Conservation (phyloP, 2,329 filamentous ascomycete genomes). For the Monosporascus cannonballus region DNA sequence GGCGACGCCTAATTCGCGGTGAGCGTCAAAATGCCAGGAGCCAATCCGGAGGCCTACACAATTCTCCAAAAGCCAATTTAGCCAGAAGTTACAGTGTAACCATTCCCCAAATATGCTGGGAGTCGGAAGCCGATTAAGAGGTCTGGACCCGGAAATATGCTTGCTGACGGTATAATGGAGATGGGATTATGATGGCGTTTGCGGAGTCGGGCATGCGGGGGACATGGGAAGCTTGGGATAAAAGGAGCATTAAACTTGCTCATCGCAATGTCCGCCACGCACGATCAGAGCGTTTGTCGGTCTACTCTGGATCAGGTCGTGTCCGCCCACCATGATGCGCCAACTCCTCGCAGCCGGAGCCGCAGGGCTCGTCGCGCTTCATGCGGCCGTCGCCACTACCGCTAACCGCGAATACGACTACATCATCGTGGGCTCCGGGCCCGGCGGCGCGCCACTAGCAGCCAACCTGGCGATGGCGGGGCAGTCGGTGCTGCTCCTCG, state of each 20-base stretch:
- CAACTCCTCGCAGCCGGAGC: not conserved
- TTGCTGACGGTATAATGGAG: not conserved
- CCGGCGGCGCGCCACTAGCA: conserved; percentile 47
- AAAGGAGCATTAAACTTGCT: not conserved
- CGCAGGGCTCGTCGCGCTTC: not conserved
- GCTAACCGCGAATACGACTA: conserved; percentile 18
- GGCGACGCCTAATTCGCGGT: not conserved
- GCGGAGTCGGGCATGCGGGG: not conserved
- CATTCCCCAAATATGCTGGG: not conserved
- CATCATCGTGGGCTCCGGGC: conserved; percentile 50
- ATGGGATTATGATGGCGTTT: not conserved
- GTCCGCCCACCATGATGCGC: not conserved
- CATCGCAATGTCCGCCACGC: not conserved
- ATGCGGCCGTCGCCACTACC: not conserved
- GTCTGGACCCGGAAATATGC: not conserved
- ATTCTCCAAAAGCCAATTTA: not conserved
- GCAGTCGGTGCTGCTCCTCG: conserved; percentile 47
- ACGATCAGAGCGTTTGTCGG: not conserved
- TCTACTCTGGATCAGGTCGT: not conserved
- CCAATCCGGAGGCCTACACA: not conserved
- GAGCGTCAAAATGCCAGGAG: not conserved
- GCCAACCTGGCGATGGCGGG: conserved; percentile 47
- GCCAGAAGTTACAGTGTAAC: not conserved
- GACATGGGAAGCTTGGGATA: not conserved
- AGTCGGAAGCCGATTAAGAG: not conserved